These are phyloP conservation scores for Rubroboletus satanas DNA, from an alignment of 768 basidiomycete species.

Conservation along the genomic window DNA sequence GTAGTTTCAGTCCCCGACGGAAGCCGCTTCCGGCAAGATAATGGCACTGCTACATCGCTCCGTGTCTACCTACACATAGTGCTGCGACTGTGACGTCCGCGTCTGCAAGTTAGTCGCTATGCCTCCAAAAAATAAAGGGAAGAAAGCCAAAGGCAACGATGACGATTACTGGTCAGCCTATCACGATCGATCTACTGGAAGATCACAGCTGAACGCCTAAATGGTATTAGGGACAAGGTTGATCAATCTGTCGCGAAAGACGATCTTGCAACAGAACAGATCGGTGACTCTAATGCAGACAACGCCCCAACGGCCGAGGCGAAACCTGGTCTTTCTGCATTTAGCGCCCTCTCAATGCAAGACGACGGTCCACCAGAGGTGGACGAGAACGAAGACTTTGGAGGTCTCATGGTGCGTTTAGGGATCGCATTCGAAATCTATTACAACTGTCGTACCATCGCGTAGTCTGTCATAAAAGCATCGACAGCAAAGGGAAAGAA, in stretches of 20 bases:
- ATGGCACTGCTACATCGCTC: not conserved
- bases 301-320: conserved; percentile 26
- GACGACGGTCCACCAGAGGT: conserved; percentile 40
- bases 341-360: conserved; percentile 43
- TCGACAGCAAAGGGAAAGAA: conserved; percentile 49
- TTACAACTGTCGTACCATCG: not conserved
- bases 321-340: conserved; percentile 46
- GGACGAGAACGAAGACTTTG: conserved; percentile 64
- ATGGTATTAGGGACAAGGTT: conserved; percentile 52
- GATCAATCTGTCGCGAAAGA: conserved; percentile 54
- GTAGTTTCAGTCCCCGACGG: conserved; percentile 13
- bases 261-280: conserved; percentile 27
- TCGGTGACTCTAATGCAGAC: conserved; percentile 44
- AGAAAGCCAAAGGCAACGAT: conserved; percentile 78
- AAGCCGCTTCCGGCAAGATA: conserved; percentile 16
- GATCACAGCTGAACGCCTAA: conserved; percentile 16
- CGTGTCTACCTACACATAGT: not conserved
- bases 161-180: conserved; percentile 71
- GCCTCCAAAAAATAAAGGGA: conserved; percentile 74
- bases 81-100: not conserved
- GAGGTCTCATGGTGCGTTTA: conserved; percentile 67
- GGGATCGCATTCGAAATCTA: not conserved
- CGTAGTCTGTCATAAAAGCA: conserved; percentile 63
- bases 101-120: conserved; percentile 10
- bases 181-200: conserved; percentile 9